phyloP scores from a whole-genome alignment of 441 rosid species.

The Mallotus repandus region DNA sequence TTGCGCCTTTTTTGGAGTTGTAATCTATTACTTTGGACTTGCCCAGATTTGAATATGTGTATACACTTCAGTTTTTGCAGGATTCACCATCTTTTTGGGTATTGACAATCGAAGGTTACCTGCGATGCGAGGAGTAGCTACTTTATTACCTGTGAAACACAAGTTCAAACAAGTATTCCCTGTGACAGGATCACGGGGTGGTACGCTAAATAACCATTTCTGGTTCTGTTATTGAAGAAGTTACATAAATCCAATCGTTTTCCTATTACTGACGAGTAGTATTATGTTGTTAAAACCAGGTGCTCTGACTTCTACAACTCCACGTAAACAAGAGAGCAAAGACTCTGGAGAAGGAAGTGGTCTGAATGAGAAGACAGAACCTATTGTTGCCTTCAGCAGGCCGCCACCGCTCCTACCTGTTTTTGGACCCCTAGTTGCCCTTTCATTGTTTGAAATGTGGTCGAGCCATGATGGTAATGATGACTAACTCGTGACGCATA shows the following conservation, averaged over 20 bases:
- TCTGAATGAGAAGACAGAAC: conserved; percentile 37
- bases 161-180: conserved; percentile 33
- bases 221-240: too few species aligned
- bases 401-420: conserved; percentile 57
- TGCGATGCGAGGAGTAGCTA: conserved; percentile 34
- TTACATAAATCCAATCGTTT: too few species aligned
- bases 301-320: conserved; percentile 39
- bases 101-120: not conserved
- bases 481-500: conserved; percentile 23
- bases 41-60: too few species aligned
- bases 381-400: conserved; percentile 53
- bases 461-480: conserved; percentile 44
- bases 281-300: conserved; percentile 29
- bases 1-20: too few species aligned
- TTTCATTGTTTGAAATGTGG: conserved; percentile 49
- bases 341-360: conserved; percentile 19
- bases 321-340: conserved; percentile 31
- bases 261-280: not conserved
- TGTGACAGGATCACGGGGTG: conserved; percentile 39
- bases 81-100: too few species aligned
- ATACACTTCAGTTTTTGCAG: too few species aligned
- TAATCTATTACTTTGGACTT: too few species aligned
- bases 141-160: conserved; percentile 24
- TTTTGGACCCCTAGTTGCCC: conserved; percentile 49
- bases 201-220: not conserved